Evolutionary conservation across 257 asterid genomes (phyloP).

Genomic region (Solanum tacnaense): DNA sequence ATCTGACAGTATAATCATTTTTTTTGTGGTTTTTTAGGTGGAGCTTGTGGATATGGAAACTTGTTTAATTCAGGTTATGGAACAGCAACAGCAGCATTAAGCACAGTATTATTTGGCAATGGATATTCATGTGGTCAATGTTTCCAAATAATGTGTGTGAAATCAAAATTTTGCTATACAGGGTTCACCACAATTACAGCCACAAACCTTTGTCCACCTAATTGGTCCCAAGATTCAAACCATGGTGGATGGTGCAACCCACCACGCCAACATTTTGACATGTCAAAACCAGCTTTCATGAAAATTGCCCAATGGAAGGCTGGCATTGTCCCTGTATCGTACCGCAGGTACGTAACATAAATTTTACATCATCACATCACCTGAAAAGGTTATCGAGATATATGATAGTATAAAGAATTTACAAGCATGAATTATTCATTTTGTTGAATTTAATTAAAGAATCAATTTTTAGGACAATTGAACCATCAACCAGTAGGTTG

Average conservation of each 20-base stretch:
- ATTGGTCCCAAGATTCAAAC: constrained; percentile 58
- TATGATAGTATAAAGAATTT: background rate
- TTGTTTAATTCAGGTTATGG: constrained; percentile 60
- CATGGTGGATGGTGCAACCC: constrained; percentile 96
- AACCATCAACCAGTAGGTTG: background rate
- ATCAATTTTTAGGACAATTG: background rate
- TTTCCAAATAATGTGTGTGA: constrained; percentile 47
- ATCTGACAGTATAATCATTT: background rate
- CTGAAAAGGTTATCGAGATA: background rate
- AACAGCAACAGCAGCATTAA: constrained; percentile 59
- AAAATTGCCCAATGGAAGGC: constrained; percentile 72
- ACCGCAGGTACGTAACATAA: constrained; percentile 37
- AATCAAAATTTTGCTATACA: constrained; percentile 36
- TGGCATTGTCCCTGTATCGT: constrained; percentile 65
- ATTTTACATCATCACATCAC: background rate
- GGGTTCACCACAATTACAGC: constrained; percentile 55
- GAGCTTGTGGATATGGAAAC: constrained; percentile 82
- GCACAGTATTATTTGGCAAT: constrained; percentile 60
- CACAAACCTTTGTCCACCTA: constrained; percentile 84
- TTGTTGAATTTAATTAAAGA: background rate
- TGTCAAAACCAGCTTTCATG: constrained; percentile 78
- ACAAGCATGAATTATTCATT: background rate
- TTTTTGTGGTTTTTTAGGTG: constrained; percentile 25
- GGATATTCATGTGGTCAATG: constrained; percentile 85
- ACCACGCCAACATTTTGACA: constrained; percentile 71